Evolutionary conservation across 345 rosid genomes (phyloP).

Genomic region (Microcos paniculata): DNA sequence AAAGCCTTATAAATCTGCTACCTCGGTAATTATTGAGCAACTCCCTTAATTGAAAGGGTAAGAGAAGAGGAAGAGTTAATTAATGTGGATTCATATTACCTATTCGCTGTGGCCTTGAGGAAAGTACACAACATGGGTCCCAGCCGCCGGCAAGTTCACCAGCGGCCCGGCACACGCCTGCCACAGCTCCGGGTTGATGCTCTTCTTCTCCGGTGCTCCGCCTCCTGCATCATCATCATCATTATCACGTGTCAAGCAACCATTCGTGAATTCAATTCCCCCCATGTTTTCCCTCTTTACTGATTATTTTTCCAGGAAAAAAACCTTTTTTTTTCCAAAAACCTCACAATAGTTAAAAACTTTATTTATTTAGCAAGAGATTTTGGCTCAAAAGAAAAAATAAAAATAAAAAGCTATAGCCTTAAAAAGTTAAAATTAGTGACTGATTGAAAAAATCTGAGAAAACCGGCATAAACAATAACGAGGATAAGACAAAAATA

Average conservation of each 20-base stretch:
- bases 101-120: slow-evolving; percentile 86
- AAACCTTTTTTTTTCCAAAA: too few relatives aligned
- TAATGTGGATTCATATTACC: slow-evolving; percentile 29
- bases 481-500: slow-evolving; percentile 6
- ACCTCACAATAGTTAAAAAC: too few relatives aligned
- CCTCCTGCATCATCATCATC: slow-evolving; percentile 33
- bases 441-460: neutral
- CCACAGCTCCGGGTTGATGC: slow-evolving; percentile 69
- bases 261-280: slow-evolving; percentile 14
- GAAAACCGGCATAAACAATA: neutral
- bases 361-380: neutral
- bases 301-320: slow-evolving; percentile 12
- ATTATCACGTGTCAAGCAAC: slow-evolving; percentile 28
- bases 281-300: neutral
- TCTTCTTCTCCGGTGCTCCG: slow-evolving; percentile 48
- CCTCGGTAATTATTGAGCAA: neutral
- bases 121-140: slow-evolving; percentile 68
- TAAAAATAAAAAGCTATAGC: neutral
- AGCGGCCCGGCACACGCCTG: slow-evolving; percentile 76
- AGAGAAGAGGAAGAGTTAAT: neutral
- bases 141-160: slow-evolving; percentile 59
- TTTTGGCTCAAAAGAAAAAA: neutral
- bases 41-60: neutral
- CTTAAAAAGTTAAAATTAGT: neutral
- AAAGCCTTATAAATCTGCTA: neutral